Conservation (phyloP, 1,284 basidiomycete genomes). For the Cerrena zonata region DNA sequence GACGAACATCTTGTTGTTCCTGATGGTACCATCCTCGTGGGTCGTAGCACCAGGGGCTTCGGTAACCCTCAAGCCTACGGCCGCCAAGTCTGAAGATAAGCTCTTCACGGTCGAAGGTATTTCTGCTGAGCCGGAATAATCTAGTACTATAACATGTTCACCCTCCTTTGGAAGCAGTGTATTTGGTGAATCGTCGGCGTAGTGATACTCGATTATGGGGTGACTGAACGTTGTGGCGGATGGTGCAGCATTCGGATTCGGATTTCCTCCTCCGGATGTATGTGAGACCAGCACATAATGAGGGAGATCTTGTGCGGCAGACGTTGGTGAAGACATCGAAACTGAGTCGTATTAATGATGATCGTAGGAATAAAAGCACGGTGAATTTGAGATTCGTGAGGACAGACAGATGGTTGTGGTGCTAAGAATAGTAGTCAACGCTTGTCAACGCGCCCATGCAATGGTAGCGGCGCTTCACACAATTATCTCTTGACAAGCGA, state of each 20-base stretch:
- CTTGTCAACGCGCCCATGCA: too few species aligned
- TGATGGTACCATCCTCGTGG: constrained; percentile 36
- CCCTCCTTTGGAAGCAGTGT: constrained; percentile 52
- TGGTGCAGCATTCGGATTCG: constrained; percentile 21
- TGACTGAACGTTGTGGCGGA: constrained; percentile 53
- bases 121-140: constrained; percentile 44
- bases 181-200: constrained; percentile 66
- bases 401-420: too few species aligned
- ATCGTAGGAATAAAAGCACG: too few species aligned
- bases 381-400: too few species aligned
- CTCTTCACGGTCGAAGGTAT: constrained; percentile 47
- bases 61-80: constrained; percentile 54
- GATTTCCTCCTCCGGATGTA: constrained; percentile 30
- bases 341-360: too few species aligned
- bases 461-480: too few species aligned
- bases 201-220: constrained; percentile 73
- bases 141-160: constrained; percentile 67
- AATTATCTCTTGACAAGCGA: too few species aligned
- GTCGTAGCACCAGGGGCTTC: constrained; percentile 66
- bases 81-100: constrained; percentile 53
- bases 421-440: too few species aligned
- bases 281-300: constrained; percentile 61
- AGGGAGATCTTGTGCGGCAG: constrained; percentile 34
- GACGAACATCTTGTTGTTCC: constrained; percentile 69
- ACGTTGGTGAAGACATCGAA: too few species aligned